phyloP scores from a whole-genome alignment of 179 eudicot genomes.

The Spinacia oleracea region DNA sequence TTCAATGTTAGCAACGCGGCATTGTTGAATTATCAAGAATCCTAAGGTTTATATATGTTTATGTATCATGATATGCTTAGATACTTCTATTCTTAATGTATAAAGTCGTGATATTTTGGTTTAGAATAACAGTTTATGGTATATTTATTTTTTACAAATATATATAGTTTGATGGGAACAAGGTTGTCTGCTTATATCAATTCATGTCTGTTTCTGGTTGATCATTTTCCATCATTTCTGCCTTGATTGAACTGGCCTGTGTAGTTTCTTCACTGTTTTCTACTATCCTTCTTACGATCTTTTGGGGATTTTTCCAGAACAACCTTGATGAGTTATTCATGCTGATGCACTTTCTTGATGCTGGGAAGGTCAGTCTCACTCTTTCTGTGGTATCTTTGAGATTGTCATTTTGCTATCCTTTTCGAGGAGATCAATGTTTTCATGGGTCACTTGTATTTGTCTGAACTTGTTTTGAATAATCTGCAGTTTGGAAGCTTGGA shows the following conservation, averaged over 20 bases:
- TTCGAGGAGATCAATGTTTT: background rate
- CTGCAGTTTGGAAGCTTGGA: conserved; percentile 93
- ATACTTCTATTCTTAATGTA: background rate
- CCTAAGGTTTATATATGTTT: background rate
- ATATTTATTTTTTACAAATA: background rate
- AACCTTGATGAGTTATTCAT: conserved; percentile 98
- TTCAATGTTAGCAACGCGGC: background rate
- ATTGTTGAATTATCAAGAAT: background rate
- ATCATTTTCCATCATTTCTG: conserved; percentile 1
- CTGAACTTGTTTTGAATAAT: conserved; percentile 4
- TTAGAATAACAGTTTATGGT: conserved; percentile 1
- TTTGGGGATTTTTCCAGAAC: conserved; percentile 63
- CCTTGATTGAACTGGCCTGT: background rate
- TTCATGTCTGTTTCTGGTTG: conserved; percentile 4
- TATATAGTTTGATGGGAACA: background rate
- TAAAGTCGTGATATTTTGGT: conserved; percentile 3
- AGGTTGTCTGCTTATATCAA: background rate
- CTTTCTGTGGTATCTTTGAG: conserved; percentile 10
- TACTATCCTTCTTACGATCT: background rate
- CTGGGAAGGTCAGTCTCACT: conserved; percentile 91
- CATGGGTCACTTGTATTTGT: background rate
- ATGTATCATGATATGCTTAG: background rate
- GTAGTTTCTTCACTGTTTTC: background rate
- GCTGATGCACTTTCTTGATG: conserved; percentile 99
- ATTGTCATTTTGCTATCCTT: conserved; percentile 12